Percentiles rank a stretch among this genome's conserved stretches.
These are phyloP conservation scores for Pleurotus ostreatus DNA, from an alignment of 768 basidiomycete genomes.

Conservation along the genomic window DNA sequence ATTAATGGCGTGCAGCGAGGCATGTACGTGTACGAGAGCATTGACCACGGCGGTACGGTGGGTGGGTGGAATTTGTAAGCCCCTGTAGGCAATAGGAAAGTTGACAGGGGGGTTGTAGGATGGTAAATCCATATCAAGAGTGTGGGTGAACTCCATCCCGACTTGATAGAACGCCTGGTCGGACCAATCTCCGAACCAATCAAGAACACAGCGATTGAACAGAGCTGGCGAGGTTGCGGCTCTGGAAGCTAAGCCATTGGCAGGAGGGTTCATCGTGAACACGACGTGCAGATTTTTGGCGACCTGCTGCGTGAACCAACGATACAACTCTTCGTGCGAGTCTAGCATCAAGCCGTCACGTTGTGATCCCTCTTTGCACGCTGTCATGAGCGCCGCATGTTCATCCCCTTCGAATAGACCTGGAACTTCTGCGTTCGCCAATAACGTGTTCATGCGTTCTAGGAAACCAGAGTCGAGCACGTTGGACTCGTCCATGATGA, in stretches of 20 bases:
- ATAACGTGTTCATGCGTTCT: conserved; percentile 98
- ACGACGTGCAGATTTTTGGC: conserved; percentile 98
- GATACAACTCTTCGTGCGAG: conserved; percentile 95
- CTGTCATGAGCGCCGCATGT: conserved; percentile 96
- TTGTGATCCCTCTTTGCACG: conserved; percentile 99
- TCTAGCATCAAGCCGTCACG: conserved; percentile 98
- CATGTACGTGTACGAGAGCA: conserved; percentile 88
- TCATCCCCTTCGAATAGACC: conserved; percentile 99
- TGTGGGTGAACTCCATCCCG: conserved; percentile 92
- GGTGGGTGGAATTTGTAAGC: conserved; percentile 78
- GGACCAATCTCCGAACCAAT: conserved; percentile 99
- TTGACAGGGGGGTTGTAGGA: conserved; percentile 74
- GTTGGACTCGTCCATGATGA: conserved; percentile 99
- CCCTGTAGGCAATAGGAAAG: conserved; percentile 89
- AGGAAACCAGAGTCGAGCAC: conserved; percentile 98
- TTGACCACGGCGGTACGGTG: conserved; percentile 93
- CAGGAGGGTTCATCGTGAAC: conserved; percentile 98
- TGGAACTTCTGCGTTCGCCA: conserved; percentile 99
- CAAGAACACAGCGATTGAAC: conserved; percentile 98
- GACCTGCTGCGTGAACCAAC: conserved; percentile 98
- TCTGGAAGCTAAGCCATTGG: conserved; percentile 91
- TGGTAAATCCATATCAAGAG: conserved; percentile 86
- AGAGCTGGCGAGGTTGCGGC: conserved; percentile 97
- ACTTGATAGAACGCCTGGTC: conserved; percentile 99
- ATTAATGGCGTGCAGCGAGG: conserved; percentile 86